Evolutionary conservation across 257 asterid genomes (phyloP), one percentile per base, ranked within the genome.

Genomic region (Lantana camara): DNA sequence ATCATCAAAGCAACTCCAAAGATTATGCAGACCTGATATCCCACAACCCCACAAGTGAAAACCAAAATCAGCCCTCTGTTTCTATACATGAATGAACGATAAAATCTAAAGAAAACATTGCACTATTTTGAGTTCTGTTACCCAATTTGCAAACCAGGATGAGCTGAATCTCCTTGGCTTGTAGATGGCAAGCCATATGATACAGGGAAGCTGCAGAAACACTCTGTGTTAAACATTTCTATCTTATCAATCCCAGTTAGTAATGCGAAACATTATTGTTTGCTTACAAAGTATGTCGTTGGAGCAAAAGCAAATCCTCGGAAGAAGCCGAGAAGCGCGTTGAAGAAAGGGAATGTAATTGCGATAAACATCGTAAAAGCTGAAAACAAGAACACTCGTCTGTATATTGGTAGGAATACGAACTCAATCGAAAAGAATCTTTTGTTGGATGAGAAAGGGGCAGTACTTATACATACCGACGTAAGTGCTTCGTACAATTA

Each of bases 301-400:
- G 85, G 85, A 3, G 77, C 85, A 13, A 79, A 67, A 9, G 68
- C 79, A 66, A 79, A 75, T 61, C 85, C 85, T 50, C 82, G 81
- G 4, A 75, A 72, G 58, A 75, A 79, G 22, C 57, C 64, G 32
- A 79, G 81, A 51, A 79, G 85, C 24, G 75, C 85, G n/a, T 71
- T 65, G 21, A 79, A 79, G 77, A 79, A 79, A 41, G 85, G 85
- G 73, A 79, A 75, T 4, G 70, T 51, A 5, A 79, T 72, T 51
- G 79, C 85, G 21, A 79, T 46, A 45, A 79, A 73, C 82, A 69
- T 79, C 9, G 85, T 75, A 29, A 73, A 72, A 38, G 82, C 85
- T 79, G 79, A 51, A 60, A 71, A 1, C 52, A 13, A 45, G 19
- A 47, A 52, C 1, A 40, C 19, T n/a, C n/a, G n/a, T n/a, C n/a